phyloP scores from a whole-genome alignment of 768 basidiomycete genomes.

The Lyophyllum shimeji region DNA sequence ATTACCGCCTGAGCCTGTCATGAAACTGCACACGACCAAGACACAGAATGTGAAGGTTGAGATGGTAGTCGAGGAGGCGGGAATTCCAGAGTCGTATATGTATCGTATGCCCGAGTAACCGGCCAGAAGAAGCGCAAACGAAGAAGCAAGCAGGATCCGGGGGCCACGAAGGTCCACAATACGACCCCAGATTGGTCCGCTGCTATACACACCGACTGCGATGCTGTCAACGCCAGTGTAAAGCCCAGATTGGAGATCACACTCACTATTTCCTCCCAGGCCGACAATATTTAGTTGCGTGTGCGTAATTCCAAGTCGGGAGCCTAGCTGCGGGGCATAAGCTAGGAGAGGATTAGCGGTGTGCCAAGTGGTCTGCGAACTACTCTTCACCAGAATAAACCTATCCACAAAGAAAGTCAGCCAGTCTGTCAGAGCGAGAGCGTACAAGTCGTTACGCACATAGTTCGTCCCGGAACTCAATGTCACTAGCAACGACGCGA shows the following conservation, averaged over 20 bases:
- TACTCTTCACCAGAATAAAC: slow-evolving; percentile 40
- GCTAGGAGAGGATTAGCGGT: slow-evolving; percentile 39
- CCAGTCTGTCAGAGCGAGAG: not conserved
- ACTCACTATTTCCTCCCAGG: slow-evolving; percentile 69
- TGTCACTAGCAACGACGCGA: slow-evolving; percentile 59
- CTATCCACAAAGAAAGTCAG: slow-evolving; percentile 19
- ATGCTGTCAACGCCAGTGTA: not conserved
- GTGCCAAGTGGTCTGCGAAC: not conserved
- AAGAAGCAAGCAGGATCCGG: slow-evolving; percentile 58
- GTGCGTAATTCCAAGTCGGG: slow-evolving; percentile 71
- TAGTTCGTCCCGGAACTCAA: slow-evolving; percentile 74
- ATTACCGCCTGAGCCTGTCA: slow-evolving; percentile 79
- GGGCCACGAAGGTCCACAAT: slow-evolving; percentile 78
- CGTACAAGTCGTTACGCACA: slow-evolving; percentile 50
- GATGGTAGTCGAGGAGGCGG: slow-evolving; percentile 46
- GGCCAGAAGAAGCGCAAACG: slow-evolving; percentile 56
- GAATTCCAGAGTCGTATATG: slow-evolving; percentile 28
- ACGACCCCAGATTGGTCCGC: slow-evolving; percentile 77
- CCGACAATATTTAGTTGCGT: slow-evolving; percentile 83
- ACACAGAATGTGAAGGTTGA: slow-evolving; percentile 43
- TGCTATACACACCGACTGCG: slow-evolving; percentile 76
- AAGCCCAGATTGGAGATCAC: not conserved
- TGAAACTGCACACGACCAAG: slow-evolving; percentile 62
- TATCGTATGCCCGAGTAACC: slow-evolving; percentile 77
- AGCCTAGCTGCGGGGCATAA: slow-evolving; percentile 84